Evolutionary conservation across 2,329 filamentous ascomycete species (phyloP).

Genomic region (Teratosphaeria pseudoeucalypti): DNA sequence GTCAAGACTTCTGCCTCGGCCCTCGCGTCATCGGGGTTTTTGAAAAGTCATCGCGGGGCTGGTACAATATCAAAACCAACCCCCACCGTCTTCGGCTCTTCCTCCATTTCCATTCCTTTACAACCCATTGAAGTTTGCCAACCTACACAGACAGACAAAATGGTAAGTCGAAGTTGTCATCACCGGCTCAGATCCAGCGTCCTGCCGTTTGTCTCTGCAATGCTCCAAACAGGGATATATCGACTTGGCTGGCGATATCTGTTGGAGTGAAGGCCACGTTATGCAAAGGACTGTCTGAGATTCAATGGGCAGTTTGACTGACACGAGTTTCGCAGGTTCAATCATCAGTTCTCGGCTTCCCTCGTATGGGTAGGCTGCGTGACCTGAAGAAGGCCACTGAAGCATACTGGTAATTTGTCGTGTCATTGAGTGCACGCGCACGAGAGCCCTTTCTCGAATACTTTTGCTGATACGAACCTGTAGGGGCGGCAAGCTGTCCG

Average conservation of each 20-base stretch:
- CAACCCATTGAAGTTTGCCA: neutral
- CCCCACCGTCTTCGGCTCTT: neutral
- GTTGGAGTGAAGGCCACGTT: neutral
- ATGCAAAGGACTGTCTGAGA: neutral
- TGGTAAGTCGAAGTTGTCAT: neutral
- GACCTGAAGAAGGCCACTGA: conserved; percentile 99
- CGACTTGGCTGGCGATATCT: neutral
- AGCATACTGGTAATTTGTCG: conserved; percentile 63
- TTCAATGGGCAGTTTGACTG: neutral
- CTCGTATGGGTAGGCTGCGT: conserved; percentile 95
- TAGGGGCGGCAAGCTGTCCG: conserved; percentile 75
- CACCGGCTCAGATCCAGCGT: neutral
- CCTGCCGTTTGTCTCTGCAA: neutral
- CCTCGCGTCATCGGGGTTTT: neutral
- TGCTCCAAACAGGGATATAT: neutral
- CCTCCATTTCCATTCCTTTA: neutral
- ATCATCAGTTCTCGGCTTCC: conserved; percentile 85
- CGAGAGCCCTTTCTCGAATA: neutral
- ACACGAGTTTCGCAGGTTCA: conserved; percentile 30
- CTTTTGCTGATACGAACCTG: neutral
- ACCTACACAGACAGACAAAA: neutral
- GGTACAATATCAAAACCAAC: neutral
- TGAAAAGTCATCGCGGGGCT: neutral
- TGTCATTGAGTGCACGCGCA: neutral
- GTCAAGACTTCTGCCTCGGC: neutral